Base-by-base conservation (phyloP, 208 protist species). In the Leishmania amazonensis region DNA sequence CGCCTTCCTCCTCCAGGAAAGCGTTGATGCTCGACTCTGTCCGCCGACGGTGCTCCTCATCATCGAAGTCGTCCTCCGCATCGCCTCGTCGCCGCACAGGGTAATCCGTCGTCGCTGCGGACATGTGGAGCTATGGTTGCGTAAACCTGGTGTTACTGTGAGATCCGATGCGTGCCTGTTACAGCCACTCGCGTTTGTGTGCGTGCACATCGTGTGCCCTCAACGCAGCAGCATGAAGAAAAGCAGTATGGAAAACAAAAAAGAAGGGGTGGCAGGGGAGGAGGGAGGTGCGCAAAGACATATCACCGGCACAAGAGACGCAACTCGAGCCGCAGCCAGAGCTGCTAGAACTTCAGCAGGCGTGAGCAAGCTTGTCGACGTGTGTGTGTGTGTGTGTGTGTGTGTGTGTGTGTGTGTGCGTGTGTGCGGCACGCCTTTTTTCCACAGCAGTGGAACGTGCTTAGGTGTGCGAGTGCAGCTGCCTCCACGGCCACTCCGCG, bases 1-100 rank as follows among this genome's bases (percentile, higher is more conserved):
- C 73, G 65, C 78, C 78, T 38, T 85, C 83, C 49, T 85, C 83
- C 51, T 64, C 77, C 45, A 85, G 49, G 31, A 85, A 85, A 38
- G 83, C 62, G 45, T 82, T 68, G 62, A 85, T 82, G 47, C 65
- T 64, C 8, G 76, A 78, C 35, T 84, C 53, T 4, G 42, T 72
- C 42, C 49, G 35, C 19, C 40, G 54, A 42, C 54, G 54, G 28
- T 62, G 31, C 35, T 80, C 64, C 2, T 73, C 78, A 31, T 81
- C 65, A 7, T 57, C 67, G 31, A n/a, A 19, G 35, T 67, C 49
- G 65, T 47, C 67, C n/a, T 42, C 42, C 24, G 11, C 31, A 68
- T 21, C 78, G 67, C 72, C 24, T 45, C 62, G 38, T 15, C 17
- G 58, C 21, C 35, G 73, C 24, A 47, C n/a, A 40, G 51, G 35